Evolutionary conservation across 176 grass and related monocot species (phyloP), one percentile per base, ranked within the genome.

Genomic region (Oryza punctata): DNA sequence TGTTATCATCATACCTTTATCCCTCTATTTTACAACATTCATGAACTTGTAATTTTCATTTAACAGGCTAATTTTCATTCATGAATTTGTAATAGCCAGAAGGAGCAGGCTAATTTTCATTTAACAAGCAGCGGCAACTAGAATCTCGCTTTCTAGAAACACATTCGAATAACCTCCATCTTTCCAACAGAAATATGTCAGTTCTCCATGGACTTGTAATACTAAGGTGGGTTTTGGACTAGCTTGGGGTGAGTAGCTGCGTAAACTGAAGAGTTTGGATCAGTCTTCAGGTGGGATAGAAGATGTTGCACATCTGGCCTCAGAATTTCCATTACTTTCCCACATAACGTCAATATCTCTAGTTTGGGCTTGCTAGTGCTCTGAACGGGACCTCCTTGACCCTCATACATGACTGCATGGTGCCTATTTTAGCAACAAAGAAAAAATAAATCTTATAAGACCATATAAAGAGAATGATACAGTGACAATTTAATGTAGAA

Each of bases 221-320:
- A 46, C 78, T 87, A 91, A 13, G 90, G 43, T 71, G 87, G 80
- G 60, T 94, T 91, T 67, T 92, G 93, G 16, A 78, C 85, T 45
- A 98, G 63, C 87, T 99, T 99, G 16, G 96, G 96, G 90, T 99
- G 96, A n/a, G 91, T 99, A 37, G 96, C 96, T 67, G 96, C 96
- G 72, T 99, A 99, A 33, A 99, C 93, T 23, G 96, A 99, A 2
- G 80, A 94, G 63, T 69, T 89, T 52, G 84, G 89, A 77, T 98
- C 93, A 4, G 85, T 94, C 76, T 88, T 96, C 24, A 98, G 72
- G 85, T 98, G 96, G 7, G 89, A 91, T 23, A 99, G 85, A 76
- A 99, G 89, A 90, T 99, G 96, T 69, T 95, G 91, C 59, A 99
- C 96, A 78, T 99, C 96, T 12, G 96, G 93, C 81, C 91, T 80